Percentiles rank a stretch among this genome's conserved stretches.
These are phyloP conservation scores for Paraphoma sp. DNA, from an alignment of 2,329 filamentous ascomycete genomes.

Conservation along the genomic window DNA sequence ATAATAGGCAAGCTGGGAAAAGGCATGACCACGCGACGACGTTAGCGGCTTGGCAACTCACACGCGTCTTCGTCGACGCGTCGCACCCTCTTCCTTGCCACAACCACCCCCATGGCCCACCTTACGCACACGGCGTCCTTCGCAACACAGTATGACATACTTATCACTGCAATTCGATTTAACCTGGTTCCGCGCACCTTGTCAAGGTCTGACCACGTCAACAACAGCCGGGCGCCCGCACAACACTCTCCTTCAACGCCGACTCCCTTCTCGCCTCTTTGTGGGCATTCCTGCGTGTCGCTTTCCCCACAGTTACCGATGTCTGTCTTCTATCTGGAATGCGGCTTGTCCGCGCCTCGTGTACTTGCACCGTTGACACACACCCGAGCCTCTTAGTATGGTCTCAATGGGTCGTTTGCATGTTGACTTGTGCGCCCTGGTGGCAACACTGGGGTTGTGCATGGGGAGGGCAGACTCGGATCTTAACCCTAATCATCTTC, in stretches of 20 bases:
- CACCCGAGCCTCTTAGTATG: slow-evolving; percentile 67
- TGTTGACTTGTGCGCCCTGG: slow-evolving; percentile 45
- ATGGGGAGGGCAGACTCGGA: slow-evolving; percentile 74
- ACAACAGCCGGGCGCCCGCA: slow-evolving; percentile 29
- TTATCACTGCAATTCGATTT: slow-evolving; percentile 11
- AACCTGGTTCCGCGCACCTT: slow-evolving; percentile 16
- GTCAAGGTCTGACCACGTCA: slow-evolving; percentile 37
- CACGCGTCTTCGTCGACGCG: slow-evolving; percentile 17
- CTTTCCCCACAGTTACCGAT: slow-evolving; percentile 82
- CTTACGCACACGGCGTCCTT: slow-evolving; percentile 16
- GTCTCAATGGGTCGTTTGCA: slow-evolving; percentile 58
- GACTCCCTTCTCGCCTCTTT: slow-evolving; percentile 42
- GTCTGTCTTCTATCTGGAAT: slow-evolving; percentile 69
- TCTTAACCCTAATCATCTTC: slow-evolving; percentile 94
- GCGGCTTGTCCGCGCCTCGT: slow-evolving; percentile 55
- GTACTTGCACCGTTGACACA: slow-evolving; percentile 52
- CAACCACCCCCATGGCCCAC: slow-evolving; percentile 21
- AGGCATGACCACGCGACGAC: slow-evolving; percentile 2
- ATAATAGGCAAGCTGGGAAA: too few species aligned
- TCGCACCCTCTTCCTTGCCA: slow-evolving; percentile 5
- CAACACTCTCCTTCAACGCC: slow-evolving; percentile 26
- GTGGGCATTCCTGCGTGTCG: slow-evolving; percentile 64
- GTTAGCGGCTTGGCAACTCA: slow-evolving; percentile 7
- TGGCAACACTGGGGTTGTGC: slow-evolving; percentile 39
- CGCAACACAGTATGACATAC: not conserved